Base-by-base conservation (phyloP, 306 rosid genomes). In the Gleditsia sinensis region DNA sequence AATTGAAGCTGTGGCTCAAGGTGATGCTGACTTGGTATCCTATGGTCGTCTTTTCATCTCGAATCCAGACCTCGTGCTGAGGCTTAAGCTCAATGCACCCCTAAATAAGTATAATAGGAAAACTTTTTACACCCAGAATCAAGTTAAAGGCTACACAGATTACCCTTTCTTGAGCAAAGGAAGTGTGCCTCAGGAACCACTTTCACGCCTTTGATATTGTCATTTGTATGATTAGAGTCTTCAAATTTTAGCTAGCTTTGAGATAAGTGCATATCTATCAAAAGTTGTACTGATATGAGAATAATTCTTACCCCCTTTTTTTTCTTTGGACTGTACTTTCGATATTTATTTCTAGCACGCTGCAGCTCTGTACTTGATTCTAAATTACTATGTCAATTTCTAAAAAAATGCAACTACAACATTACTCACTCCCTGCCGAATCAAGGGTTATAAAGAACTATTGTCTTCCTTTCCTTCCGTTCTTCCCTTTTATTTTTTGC, bases 1-100 rank as follows among this genome's bases (percentile, higher is more conserved):
- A 61, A 81, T 94, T 80, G 80, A 91, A 74, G 96, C 88, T 68
- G 70, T 94, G 1, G 86, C 86, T 28, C 78, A 79, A 5, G 92
- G 88, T 1, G 96, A 88, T 16, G 80, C 97, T 21, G 97, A 94
- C 13, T 36, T 61, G 17, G 67, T 61, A 34, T 61, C 67, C 42
- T 61, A 34, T 61, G 67, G 67, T 61, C 67, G 67, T 19, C 48
- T 61, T 34, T 61, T 8, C 67, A 61, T 61, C 17, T 34, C 67
- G 9, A 61, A 61, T 34, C 67, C 67, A 9, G 67, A 61, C 67
- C 5, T 61, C 48, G 67, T 34, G 10, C 48, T 17, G 2, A 61
- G 67, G 67, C 48, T 61, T 9, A 10, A 34, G 48, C 3, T 34
- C 16, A 19, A 61, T 61, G 67, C 67, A 9, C 67, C 67, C 14